Percentiles rank a stretch among this genome's conserved stretches.
Conservation (phyloP, 495 filamentous ascomycete genomes). For the Penicilliopsis zonata region DNA sequence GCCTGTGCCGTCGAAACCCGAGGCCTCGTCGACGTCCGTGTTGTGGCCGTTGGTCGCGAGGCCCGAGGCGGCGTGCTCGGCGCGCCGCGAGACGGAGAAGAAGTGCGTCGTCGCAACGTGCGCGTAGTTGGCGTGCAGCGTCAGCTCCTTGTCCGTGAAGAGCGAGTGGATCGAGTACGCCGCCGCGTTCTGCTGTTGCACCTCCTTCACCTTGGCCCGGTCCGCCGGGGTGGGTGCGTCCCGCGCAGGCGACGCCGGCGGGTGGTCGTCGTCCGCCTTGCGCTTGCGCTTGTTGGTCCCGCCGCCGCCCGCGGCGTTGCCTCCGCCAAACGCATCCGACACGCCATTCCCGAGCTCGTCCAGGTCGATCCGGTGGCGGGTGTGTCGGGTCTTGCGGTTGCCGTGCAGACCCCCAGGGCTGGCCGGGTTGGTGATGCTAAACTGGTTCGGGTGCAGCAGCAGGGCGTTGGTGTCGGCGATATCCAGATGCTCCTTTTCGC, state of each 20-base stretch:
- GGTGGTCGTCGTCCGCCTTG: constrained; percentile 56
- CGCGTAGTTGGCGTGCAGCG: constrained; percentile 58
- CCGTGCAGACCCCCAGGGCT: constrained; percentile 72
- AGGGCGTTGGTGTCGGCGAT: constrained; percentile 80
- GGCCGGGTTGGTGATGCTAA: constrained; percentile 65
- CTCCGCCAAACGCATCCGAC: constrained; percentile 47
- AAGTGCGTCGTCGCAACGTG: constrained; percentile 51
- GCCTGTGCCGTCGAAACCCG: constrained; percentile 26
- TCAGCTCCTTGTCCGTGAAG: constrained; percentile 88
- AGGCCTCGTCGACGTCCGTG: constrained; percentile 32
- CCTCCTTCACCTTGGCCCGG: constrained; percentile 26
- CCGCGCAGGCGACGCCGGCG: constrained; percentile 56
- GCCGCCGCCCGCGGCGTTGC: constrained; percentile 63
- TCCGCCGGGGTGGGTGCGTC: constrained; percentile 38
- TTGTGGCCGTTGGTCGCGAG: constrained; percentile 32
- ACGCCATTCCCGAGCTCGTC: constrained; percentile 62
- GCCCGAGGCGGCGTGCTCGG: constrained; percentile 26
- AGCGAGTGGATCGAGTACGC: constrained; percentile 77
- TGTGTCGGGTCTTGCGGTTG: constrained; percentile 74
- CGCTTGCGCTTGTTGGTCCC: constrained; percentile 85
- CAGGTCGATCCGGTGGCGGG: constrained; percentile 65
- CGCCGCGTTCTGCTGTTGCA: constrained; percentile 31
- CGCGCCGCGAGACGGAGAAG: constrained; percentile 39
- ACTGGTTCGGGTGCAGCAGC: constrained; percentile 86
- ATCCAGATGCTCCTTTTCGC: constrained; percentile 83